phyloP scores from a whole-genome alignment of 345 rosid species.

The Syzygium grande region DNA sequence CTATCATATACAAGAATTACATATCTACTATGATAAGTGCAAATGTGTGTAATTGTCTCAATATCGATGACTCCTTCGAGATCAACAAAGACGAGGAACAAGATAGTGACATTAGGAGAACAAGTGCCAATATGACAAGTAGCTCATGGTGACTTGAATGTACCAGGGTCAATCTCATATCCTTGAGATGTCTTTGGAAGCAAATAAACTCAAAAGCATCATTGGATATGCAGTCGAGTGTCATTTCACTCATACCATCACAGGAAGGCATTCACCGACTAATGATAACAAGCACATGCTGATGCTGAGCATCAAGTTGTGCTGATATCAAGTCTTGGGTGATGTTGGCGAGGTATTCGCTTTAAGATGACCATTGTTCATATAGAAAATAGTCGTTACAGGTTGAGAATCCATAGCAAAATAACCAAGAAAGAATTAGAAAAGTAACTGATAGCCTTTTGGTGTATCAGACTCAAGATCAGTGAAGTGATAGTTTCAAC shows the following conservation, averaged over 20 bases:
- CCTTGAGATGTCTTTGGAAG: neutral
- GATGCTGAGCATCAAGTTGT: neutral
- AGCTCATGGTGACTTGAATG: neutral
- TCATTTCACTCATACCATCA: neutral
- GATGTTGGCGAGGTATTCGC: neutral
- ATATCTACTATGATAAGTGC: neutral
- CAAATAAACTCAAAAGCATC: too few species aligned
- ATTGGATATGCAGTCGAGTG: neutral
- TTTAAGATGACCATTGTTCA: neutral
- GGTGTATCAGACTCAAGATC: too few species aligned
- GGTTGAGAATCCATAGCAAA: too few species aligned
- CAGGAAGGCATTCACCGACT: neutral
- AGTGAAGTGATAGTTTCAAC: too few species aligned
- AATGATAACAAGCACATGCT: neutral
- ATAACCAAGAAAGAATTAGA: too few species aligned
- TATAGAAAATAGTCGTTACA: neutral
- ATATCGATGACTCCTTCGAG: neutral
- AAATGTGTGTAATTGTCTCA: too few species aligned
- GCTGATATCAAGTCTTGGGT: neutral
- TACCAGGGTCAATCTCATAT: neutral
- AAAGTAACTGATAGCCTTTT: too few species aligned
- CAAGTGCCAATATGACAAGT: neutral
- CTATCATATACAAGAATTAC: too few species aligned
- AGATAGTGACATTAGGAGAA: neutral
- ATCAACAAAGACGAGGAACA: too few species aligned